A percentile compares a stretch with the other conserved stretches of the same genome.
Conservation (phyloP, 208 protist species). For the Trypanosoma cruzi region DNA sequence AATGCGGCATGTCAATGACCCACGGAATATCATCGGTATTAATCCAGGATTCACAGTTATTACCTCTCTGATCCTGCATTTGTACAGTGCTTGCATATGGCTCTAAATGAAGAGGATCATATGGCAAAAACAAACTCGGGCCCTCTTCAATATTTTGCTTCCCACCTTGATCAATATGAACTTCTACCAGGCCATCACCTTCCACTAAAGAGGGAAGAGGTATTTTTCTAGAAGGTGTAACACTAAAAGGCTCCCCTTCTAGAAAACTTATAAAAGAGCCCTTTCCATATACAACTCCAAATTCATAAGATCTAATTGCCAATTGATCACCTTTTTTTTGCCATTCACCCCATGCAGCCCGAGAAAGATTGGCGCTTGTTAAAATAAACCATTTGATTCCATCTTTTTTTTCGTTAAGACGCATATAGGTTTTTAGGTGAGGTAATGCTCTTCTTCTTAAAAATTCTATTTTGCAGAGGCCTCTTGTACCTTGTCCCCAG, state of each 20-base stretch:
- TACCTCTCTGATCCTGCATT: constrained; percentile 23
- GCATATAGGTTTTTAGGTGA: constrained; percentile 88
- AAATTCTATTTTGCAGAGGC: not conserved
- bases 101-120: constrained; percentile 49
- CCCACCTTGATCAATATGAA: constrained; percentile 17
- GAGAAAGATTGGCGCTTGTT: constrained; percentile 86
- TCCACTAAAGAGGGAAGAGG: constrained; percentile 28
- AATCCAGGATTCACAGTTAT: constrained; percentile 8
- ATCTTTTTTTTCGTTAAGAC: constrained; percentile 27
- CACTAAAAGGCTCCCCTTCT: constrained; percentile 27
- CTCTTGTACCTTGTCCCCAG: constrained; percentile 37
- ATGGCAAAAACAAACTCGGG: constrained; percentile 54
- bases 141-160: not conserved
- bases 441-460: constrained; percentile 44
- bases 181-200: constrained; percentile 24
- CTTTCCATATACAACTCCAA: constrained; percentile 82
- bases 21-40: constrained; percentile 65
- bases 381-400: constrained; percentile 71
- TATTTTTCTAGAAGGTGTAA: constrained; percentile 42
- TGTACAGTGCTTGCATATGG: constrained; percentile 68
- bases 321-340: constrained; percentile 38
- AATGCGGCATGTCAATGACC: constrained; percentile 79
- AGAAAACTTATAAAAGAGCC: constrained; percentile 26
- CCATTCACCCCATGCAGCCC: constrained; percentile 79
- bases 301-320: constrained; percentile 78